Evolutionary conservation across 2,329 filamentous ascomycete genomes (phyloP).

Genomic region (Aspergillus ibericus): DNA sequence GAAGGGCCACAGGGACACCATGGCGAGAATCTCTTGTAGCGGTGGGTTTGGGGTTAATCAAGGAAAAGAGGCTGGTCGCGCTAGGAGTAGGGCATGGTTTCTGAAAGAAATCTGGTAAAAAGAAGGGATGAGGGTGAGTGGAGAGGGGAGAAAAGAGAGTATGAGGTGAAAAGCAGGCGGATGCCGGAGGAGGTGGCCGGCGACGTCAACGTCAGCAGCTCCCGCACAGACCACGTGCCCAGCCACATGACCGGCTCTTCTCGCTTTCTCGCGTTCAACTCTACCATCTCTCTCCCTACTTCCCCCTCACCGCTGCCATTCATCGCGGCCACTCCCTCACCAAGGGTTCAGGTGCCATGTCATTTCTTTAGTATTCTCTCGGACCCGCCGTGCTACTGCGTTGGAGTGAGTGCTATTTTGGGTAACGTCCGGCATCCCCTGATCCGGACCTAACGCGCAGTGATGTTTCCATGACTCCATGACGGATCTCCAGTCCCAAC

Average conservation of each 20-base stretch:
- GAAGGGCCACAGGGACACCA: constrained; percentile 88
- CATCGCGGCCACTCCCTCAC: neutral
- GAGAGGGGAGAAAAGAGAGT: constrained; percentile 7
- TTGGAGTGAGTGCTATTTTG: too few relatives aligned
- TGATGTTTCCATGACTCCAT: neutral
- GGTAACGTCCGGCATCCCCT: neutral
- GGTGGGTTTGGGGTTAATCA: neutral
- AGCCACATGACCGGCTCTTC: neutral
- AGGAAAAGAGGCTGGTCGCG: neutral
- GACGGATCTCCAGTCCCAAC: too few relatives aligned
- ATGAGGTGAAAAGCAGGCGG: constrained; percentile 2
- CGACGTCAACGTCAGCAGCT: constrained; percentile 7
- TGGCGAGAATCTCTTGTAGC: constrained; percentile 36
- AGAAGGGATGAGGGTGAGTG: neutral
- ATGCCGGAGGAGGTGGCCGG: neutral
- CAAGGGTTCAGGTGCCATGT: neutral
- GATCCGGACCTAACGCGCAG: neutral
- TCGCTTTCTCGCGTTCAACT: too few relatives aligned
- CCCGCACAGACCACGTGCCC: constrained; percentile 6
- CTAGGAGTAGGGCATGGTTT: neutral
- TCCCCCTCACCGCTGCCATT: neutral
- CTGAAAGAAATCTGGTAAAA: neutral
- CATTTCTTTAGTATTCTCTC: too few relatives aligned
- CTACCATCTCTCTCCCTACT: neutral
- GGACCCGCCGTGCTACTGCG: too few relatives aligned